These are phyloP conservation scores for Clarireedia sp. DNA, from an alignment of 2,329 filamentous ascomycete species.

Conservation along the genomic window DNA sequence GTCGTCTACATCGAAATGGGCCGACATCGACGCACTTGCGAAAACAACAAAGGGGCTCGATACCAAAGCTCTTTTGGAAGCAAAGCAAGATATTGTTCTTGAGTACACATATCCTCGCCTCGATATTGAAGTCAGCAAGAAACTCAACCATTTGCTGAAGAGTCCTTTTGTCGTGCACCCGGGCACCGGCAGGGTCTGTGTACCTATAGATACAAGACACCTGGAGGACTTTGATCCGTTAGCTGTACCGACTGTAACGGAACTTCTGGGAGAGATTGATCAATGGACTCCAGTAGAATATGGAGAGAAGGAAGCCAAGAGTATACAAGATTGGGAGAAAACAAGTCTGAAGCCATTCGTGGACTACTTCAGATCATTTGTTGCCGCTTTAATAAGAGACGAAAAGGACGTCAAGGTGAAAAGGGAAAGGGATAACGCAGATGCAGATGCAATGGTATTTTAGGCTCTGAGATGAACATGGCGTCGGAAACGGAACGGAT, in stretches of 20 bases:
- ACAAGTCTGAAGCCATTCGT: conserved; percentile 90
- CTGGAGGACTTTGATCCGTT: conserved; percentile 83
- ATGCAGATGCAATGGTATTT: conserved; percentile 58
- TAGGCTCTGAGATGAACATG: conserved; percentile 27
- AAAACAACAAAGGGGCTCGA: conserved; percentile 70
- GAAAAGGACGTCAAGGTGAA: conserved; percentile 48
- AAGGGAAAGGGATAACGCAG: conserved; percentile 40
- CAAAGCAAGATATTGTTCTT: conserved; percentile 91
- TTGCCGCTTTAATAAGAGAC: conserved; percentile 70
- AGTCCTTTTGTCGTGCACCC: conserved; percentile 95
- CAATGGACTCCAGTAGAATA: conserved; percentile 53
- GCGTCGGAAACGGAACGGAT: neutral
- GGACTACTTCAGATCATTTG: conserved; percentile 79
- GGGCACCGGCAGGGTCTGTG: conserved; percentile 87
- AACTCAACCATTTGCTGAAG: conserved; percentile 95
- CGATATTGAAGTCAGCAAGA: conserved; percentile 95
- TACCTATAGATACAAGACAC: conserved; percentile 72
- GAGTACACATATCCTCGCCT: conserved; percentile 97
- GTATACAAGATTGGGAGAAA: conserved; percentile 86
- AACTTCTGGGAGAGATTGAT: conserved; percentile 79
- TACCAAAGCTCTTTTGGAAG: conserved; percentile 65
- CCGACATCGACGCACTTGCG: conserved; percentile 82
- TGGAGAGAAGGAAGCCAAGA: conserved; percentile 38
- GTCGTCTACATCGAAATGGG: conserved; percentile 76
- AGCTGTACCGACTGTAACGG: conserved; percentile 78